phyloP scores from a whole-genome alignment of 805 yeast genomes.

The Hanseniaspora meyeri region DNA sequence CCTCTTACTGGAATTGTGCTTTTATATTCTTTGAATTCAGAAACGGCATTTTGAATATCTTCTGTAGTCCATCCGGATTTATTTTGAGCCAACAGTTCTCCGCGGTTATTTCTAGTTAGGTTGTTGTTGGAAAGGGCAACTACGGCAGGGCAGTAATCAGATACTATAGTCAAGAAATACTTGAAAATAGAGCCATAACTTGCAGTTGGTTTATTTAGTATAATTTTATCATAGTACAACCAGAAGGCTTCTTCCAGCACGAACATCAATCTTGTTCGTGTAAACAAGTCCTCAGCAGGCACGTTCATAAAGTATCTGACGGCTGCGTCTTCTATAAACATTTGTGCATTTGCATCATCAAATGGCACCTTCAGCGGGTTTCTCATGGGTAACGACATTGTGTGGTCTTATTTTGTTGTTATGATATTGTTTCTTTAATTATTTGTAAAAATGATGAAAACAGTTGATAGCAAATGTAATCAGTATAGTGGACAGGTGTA shows the following conservation, averaged over 20 bases:
- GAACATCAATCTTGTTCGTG: slow-evolving; percentile 59
- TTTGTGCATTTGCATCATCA: slow-evolving; percentile 47
- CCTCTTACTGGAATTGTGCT: slow-evolving; percentile 92
- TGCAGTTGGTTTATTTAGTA: background rate
- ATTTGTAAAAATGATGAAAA: no score
- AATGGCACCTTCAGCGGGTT: slow-evolving; percentile 44
- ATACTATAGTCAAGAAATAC: slow-evolving; percentile 53
- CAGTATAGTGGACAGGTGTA: no score
- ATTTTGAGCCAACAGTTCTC: background rate
- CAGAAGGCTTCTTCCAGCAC: slow-evolving; percentile 97
- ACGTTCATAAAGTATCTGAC: slow-evolving; percentile 86
- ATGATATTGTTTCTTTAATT: background rate
- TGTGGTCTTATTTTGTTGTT: background rate
- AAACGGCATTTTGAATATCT: slow-evolving; percentile 59
- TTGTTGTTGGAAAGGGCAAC: slow-evolving; percentile 1
- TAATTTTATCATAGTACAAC: slow-evolving; percentile 81
- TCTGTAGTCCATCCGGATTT: slow-evolving; percentile 64
- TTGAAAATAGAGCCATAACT: slow-evolving; percentile 46
- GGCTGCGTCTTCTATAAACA: slow-evolving; percentile 58
- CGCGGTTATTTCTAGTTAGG: background rate
- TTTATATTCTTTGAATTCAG: slow-evolving; percentile 73
- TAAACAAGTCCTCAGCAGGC: slow-evolving; percentile 77
- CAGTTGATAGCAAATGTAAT: no score
- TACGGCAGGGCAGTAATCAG: slow-evolving; percentile 58
- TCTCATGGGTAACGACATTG: slow-evolving; percentile 49